A percentile compares a stretch with the other conserved stretches of the same genome.
These are phyloP conservation scores for Cyclanthera cordifolia DNA, from an alignment of 306 rosid genomes.

Conservation along the genomic window DNA sequence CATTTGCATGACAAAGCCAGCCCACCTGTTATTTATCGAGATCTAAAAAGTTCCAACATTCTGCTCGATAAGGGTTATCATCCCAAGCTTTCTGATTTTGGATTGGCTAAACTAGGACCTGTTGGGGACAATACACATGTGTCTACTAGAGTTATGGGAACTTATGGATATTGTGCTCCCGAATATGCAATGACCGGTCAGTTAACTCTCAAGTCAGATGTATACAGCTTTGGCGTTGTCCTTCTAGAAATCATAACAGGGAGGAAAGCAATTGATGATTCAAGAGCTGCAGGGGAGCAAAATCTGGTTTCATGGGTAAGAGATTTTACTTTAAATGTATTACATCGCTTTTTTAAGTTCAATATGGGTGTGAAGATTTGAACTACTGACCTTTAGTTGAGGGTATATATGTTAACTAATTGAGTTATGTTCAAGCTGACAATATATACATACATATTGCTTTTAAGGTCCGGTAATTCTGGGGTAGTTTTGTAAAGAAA, in stretches of 20 bases:
- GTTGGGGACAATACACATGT: constrained; percentile 88
- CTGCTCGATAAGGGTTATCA: constrained; percentile 75
- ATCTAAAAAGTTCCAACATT: constrained; percentile 84
- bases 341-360: too few relatives aligned
- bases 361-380: too few relatives aligned
- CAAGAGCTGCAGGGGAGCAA: constrained; percentile 74
- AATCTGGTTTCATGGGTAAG: constrained; percentile 94
- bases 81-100: constrained; percentile 88
- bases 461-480: background rate
- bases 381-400: too few relatives aligned
- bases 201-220: constrained; percentile 81
- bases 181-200: constrained; percentile 95
- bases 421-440: background rate
- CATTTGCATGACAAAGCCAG: constrained; percentile 80
- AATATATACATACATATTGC: constrained; percentile 1
- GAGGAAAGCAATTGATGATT: constrained; percentile 72
- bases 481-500: background rate
- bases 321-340: too few relatives aligned
- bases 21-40: constrained; percentile 93
- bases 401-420: too few relatives aligned
- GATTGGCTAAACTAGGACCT: constrained; percentile 90
- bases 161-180: constrained; percentile 91
- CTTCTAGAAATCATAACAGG: constrained; percentile 90
- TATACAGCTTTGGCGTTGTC: constrained; percentile 90
- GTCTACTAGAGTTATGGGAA: constrained; percentile 93